Conservation (phyloP, 192 early-diverging fungal genomes). For the Rhizoclosmatium globosum region DNA sequence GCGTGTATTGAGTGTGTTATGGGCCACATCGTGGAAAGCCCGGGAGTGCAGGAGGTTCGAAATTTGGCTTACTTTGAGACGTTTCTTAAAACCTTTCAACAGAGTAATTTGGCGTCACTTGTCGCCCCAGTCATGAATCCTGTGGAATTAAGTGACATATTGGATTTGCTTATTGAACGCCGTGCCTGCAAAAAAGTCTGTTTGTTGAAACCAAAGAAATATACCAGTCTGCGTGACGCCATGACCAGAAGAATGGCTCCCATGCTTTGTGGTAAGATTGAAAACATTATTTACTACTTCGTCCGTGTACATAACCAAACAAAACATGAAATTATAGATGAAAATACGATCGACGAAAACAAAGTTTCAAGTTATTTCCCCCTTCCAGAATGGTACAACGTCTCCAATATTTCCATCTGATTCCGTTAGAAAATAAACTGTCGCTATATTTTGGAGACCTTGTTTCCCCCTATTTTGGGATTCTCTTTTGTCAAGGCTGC, state of each 20-base stretch:
- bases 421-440: not conserved
- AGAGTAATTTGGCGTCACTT: constrained; percentile 2
- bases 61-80: not conserved
- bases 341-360: constrained; percentile 23
- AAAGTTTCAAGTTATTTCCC: constrained; percentile 25
- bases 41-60: constrained; percentile 45
- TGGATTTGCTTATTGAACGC: constrained; percentile 39
- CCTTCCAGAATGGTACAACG: constrained; percentile 6
- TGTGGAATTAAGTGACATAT: constrained; percentile 48
- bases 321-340: not conserved
- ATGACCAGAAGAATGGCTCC: not conserved
- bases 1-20: constrained; percentile 51
- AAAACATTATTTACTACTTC: not conserved
- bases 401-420: not conserved
- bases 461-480: constrained; percentile 59
- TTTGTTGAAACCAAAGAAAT: constrained; percentile 37
- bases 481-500: constrained; percentile 56
- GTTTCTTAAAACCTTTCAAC: not conserved
- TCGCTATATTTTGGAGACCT: constrained; percentile 54
- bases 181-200: constrained; percentile 39
- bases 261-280: not conserved
- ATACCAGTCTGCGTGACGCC: not conserved
- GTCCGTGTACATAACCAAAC: not conserved
- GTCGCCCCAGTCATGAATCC: constrained; percentile 36
- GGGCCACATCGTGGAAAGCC: constrained; percentile 46